phyloP scores from a whole-genome alignment of 2,329 filamentous ascomycete genomes.

The Pseudogymnoascus sp. region DNA sequence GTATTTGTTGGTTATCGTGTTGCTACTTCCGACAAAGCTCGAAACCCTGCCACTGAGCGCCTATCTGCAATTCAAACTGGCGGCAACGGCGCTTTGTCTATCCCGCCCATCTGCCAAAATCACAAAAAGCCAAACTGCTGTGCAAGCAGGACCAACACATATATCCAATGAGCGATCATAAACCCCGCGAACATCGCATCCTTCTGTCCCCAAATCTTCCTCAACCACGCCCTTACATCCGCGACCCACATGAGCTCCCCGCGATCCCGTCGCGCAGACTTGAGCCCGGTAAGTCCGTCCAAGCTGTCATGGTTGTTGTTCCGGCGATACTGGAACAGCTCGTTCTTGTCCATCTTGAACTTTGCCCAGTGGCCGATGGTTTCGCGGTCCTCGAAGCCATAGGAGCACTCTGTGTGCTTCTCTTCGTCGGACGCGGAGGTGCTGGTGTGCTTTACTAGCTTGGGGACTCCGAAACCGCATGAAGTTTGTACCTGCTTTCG shows the following conservation, averaged over 20 bases:
- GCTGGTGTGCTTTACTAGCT: conserved; percentile 28
- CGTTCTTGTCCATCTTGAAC: conserved; percentile 41
- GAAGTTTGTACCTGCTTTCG: conserved; percentile 47
- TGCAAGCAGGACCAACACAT: neutral
- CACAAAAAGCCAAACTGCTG: neutral
- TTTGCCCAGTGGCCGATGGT: conserved; percentile 46
- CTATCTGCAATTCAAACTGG: neutral
- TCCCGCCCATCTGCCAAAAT: neutral
- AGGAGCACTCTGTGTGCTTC: neutral
- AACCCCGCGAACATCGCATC: conserved; percentile 12
- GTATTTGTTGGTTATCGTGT: neutral
- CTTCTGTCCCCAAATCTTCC: conserved; percentile 13
- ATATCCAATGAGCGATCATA: conserved; percentile 9
- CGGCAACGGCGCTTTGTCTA: neutral
- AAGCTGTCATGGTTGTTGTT: conserved; percentile 47
- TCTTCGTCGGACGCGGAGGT: conserved; percentile 29
- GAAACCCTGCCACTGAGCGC: too few species aligned
- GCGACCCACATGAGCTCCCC: conserved; percentile 40
- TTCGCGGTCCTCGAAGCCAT: conserved; percentile 44
- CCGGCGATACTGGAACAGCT: conserved; percentile 47
- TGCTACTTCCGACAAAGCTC: neutral
- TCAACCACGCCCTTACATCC: conserved; percentile 24
- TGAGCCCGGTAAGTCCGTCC: conserved; percentile 51
- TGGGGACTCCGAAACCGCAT: conserved; percentile 58
- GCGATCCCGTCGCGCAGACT: conserved; percentile 40